These are phyloP conservation scores for Solanum bulbocastanum DNA, from an alignment of 257 asterid species.

Conservation along the genomic window DNA sequence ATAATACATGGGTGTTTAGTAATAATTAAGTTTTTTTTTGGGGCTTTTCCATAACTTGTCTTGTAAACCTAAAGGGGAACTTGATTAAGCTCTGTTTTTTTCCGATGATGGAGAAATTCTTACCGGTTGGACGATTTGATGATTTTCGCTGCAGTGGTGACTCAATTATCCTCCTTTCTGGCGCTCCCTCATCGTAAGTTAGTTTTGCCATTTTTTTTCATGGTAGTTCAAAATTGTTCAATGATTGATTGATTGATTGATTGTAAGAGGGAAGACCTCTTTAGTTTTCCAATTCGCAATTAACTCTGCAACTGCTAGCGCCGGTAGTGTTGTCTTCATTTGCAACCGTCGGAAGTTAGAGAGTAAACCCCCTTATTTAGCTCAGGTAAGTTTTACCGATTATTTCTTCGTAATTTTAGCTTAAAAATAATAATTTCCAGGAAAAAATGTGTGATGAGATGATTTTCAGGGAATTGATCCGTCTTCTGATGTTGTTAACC, in stretches of 20 bases:
- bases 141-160: background rate
- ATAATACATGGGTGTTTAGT: background rate
- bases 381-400: conserved; percentile 32
- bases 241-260: background rate
- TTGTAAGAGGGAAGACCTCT: conserved; percentile 58
- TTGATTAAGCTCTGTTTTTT: background rate
- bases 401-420: background rate
- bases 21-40: background rate
- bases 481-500: conserved; percentile 48
- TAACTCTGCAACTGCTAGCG: conserved; percentile 35
- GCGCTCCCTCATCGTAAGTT: background rate
- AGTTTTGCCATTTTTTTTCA: background rate
- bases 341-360: conserved; percentile 63
- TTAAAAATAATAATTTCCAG: background rate
- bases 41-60: background rate
- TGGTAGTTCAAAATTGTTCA: background rate
- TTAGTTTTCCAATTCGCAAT: conserved; percentile 80
- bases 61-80: background rate
- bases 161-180: background rate
- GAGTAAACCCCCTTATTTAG: conserved; percentile 59
- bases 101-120: background rate
- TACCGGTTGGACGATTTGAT: background rate
- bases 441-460: background rate
- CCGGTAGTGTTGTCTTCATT: conserved; percentile 45
- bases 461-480: conserved; percentile 60